phyloP scores from a whole-genome alignment of 106 monocot genomes.

The Acanthochlamys bracteata region DNA sequence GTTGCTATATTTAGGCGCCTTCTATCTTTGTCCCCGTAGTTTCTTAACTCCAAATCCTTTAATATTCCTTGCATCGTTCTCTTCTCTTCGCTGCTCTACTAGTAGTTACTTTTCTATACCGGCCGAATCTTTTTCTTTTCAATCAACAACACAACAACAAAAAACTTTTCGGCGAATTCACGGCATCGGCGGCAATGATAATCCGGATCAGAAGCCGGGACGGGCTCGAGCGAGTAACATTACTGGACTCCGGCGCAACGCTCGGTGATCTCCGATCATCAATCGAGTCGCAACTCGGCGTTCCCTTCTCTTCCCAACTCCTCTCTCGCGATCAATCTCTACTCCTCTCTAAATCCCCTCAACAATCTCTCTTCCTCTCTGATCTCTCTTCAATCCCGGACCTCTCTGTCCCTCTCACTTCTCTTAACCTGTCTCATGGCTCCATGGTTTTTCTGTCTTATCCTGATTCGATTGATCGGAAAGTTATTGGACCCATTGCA shows the following conservation, averaged over 20 bases:
- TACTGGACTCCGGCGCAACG: conserved; percentile 53
- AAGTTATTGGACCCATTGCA: conserved; percentile 21
- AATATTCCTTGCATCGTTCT: no score
- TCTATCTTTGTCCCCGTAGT: no score
- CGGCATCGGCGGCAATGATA: conserved; percentile 41
- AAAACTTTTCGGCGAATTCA: no score
- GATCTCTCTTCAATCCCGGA: conserved; percentile 15
- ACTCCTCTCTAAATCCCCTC: conserved; percentile 56
- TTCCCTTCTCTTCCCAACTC: conserved; percentile 48
- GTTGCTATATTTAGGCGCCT: no score
- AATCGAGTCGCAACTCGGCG: conserved; percentile 68
- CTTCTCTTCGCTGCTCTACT: no score
- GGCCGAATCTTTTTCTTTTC: no score
- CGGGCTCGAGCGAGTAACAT: conserved; percentile 75
- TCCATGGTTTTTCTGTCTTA: conserved; percentile 73
- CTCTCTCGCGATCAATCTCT: conserved; percentile 69
- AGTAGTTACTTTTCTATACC: no score
- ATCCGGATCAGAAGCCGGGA: conserved; percentile 91
- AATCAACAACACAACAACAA: no score
- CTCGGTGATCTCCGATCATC: conserved; percentile 43
- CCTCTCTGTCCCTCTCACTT: conserved; percentile 30
- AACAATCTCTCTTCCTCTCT: conserved; percentile 60
- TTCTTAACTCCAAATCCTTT: no score
- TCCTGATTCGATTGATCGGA: conserved; percentile 16
- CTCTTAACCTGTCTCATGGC: conserved; percentile 63